Conservation (phyloP, 2,329 filamentous ascomycete species). For the Aureobasidium sp. region DNA sequence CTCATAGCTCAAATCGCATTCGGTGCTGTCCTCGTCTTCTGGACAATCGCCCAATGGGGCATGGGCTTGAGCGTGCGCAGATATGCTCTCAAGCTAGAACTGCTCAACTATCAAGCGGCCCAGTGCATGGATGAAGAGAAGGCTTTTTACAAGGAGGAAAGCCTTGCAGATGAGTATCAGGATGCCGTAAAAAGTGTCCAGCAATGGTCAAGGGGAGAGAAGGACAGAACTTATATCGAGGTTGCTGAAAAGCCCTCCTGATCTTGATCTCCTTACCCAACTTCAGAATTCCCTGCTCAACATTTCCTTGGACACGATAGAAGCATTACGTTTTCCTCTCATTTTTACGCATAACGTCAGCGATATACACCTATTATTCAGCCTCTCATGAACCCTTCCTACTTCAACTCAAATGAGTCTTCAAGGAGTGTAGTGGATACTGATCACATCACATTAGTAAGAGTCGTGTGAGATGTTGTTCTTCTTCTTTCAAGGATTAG, state of each 20-base stretch:
- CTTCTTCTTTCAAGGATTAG: neutral
- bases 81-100: constrained; percentile 16
- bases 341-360: neutral
- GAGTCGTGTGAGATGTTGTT: neutral
- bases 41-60: constrained; percentile 48
- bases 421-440: neutral
- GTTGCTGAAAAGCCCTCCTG: constrained; percentile 2
- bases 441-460: neutral
- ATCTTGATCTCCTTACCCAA: neutral
- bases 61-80: constrained; percentile 13
- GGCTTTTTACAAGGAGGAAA: constrained; percentile 14
- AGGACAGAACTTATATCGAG: neutral
- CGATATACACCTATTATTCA: neutral
- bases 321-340: neutral
- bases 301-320: neutral
- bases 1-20: constrained; percentile 20
- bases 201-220: neutral
- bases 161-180: neutral
- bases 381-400: neutral
- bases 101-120: neutral
- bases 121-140: constrained; percentile 8
- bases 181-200: constrained; percentile 1
- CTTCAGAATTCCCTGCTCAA: neutral
- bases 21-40: constrained; percentile 37
- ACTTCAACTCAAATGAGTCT: neutral